phyloP scores from a whole-genome alignment of 768 basidiomycete species.

The Hygrocybe punicea region DNA sequence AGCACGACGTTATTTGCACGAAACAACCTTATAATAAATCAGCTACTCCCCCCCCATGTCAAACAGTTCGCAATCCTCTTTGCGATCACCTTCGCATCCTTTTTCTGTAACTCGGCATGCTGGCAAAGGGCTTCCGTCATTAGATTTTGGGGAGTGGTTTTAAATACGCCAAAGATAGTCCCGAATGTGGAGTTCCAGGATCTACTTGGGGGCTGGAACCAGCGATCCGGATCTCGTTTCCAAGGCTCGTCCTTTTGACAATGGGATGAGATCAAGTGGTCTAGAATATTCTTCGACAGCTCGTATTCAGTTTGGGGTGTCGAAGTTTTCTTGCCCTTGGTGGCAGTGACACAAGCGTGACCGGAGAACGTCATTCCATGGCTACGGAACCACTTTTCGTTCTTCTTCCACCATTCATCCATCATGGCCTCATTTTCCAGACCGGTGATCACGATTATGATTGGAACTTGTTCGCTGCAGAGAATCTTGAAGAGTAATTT shows the following conservation, averaged over 20 bases:
- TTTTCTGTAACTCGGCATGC: not conserved
- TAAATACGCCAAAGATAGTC: not conserved
- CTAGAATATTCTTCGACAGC: not conserved
- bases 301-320: not conserved
- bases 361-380: not conserved
- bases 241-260: not conserved
- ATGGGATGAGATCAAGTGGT: not conserved
- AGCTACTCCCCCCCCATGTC: not conserved
- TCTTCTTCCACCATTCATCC: not conserved
- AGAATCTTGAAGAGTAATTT: not conserved
- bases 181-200: no score
- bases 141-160: not conserved
- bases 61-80: not conserved
- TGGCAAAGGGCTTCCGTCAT: not conserved
- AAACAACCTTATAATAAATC: not conserved
- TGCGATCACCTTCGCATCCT: not conserved
- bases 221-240: not conserved
- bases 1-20: not conserved
- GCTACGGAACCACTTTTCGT: not conserved
- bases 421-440: not conserved
- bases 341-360: no score
- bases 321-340: not conserved
- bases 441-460: not conserved
- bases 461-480: not conserved
- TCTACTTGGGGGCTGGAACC: not conserved